Evolutionary conservation across 1,284 basidiomycete genomes (phyloP), one percentile per base, ranked within the genome.

Genomic region (Abortiporus biennis): DNA sequence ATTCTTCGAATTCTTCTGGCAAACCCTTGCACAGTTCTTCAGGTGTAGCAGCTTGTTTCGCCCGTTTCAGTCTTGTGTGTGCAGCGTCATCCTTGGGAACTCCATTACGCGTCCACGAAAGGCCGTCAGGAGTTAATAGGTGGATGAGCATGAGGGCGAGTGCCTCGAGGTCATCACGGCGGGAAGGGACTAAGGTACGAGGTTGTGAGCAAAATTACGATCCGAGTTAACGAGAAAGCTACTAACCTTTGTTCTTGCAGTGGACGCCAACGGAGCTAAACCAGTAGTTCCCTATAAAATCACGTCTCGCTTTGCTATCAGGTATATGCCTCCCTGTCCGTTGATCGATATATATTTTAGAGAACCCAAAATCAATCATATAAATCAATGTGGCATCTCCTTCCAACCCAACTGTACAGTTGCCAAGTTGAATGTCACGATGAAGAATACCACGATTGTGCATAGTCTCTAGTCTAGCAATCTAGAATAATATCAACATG

Each of bases 291-390:
- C 84, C 84, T 38, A 87, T 78, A 51, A 87, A 87, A 54, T 85
- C 79, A 31, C 81, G 74, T 54, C 78, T 78, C 8, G 55, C 59
- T 47, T 72, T 78, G 51, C 76, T 78, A 46, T 86, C 78, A 15
- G 77, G 73, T 44, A 87, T 82, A 51, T 87, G 84, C 19, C 72
- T 69, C 25, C 62, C 67, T 3, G 81, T 84, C 30, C 58, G 47
- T 15, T 68, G 70, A 59, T 87, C 80, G 49, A 86, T 76, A 50
- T 84, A 87, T 34, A 71, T 71, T 54, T 86, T 87, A 13, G 83
- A 84, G 56, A 87, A 87, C 6, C 84, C 84, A 57, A 87, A 87
- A 59, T 87, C 85, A 52, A 87, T 87, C 83, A 87, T 83, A 53
- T 85, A 86, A 47, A 87, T 69, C 24, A 62, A 69, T 42, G 69